Conservation (phyloP, 176 grass and related monocot genomes). For the Leersia perrieri region DNA sequence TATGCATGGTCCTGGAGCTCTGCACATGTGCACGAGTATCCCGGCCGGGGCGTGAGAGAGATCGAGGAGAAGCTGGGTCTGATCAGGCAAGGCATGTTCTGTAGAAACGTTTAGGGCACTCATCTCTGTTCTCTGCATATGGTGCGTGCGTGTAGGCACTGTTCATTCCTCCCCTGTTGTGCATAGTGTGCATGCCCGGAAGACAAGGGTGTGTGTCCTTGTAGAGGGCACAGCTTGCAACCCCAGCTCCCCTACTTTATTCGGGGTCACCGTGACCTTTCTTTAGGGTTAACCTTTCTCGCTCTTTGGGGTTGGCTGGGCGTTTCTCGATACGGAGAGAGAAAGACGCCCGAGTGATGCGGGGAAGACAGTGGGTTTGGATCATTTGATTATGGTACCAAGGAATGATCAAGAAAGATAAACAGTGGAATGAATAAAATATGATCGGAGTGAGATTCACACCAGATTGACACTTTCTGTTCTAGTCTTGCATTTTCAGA, state of each 20-base stretch:
- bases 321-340: slow-evolving; percentile 36
- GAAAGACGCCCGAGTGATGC: slow-evolving; percentile 40
- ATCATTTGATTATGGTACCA: slow-evolving; percentile 60
- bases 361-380: slow-evolving; percentile 47
- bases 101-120: slow-evolving; percentile 45
- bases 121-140: not conserved
- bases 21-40: slow-evolving; percentile 32
- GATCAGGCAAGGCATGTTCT: slow-evolving; percentile 36
- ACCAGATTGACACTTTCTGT: slow-evolving; percentile 34
- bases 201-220: slow-evolving; percentile 58
- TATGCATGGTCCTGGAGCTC: not conserved
- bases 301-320: slow-evolving; percentile 50
- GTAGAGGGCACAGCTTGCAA: slow-evolving; percentile 54
- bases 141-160: slow-evolving; percentile 17
- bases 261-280: slow-evolving; percentile 49
- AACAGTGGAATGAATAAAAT: slow-evolving; percentile 7
- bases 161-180: not conserved
- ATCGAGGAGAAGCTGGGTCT: not conserved
- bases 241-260: slow-evolving; percentile 48
- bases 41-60: not conserved
- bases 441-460: slow-evolving; percentile 37
- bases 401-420: slow-evolving; percentile 58
- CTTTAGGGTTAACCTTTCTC: slow-evolving; percentile 54
- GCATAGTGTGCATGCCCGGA: slow-evolving; percentile 49
- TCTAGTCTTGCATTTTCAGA: slow-evolving; percentile 13